Conservation (phyloP, 345 rosid species). For the Crucihimalaya himalaica region DNA sequence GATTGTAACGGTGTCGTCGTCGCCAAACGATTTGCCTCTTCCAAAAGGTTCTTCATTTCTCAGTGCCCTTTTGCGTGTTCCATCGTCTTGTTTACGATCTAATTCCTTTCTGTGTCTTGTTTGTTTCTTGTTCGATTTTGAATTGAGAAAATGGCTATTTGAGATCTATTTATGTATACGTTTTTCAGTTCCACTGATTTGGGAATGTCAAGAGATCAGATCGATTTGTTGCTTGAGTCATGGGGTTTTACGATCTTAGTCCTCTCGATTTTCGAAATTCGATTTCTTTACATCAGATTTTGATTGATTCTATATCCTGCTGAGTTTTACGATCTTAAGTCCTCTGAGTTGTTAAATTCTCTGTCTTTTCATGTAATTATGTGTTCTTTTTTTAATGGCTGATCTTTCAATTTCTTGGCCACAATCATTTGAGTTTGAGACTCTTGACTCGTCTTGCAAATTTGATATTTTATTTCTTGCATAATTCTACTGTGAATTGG, state of each 20-base stretch:
- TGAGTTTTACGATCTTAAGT: constrained; percentile 20
- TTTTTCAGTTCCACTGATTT: not conserved
- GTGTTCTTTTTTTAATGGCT: not conserved
- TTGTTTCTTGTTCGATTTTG: constrained; percentile 9
- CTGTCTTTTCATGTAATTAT: too few species aligned
- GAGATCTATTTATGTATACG: constrained; percentile 23
- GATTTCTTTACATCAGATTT: not conserved
- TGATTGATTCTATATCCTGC: not conserved
- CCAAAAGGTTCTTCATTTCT: constrained; percentile 32
- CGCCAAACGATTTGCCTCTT: constrained; percentile 29
- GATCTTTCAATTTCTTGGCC: constrained; percentile 18
- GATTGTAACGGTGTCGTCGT: constrained; percentile 41
- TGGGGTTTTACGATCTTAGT: constrained; percentile 28
- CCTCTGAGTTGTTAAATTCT: too few species aligned
- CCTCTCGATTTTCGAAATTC: constrained; percentile 3
- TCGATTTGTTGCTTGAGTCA: not conserved
- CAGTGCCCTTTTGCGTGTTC: constrained; percentile 5
- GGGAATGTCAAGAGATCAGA: constrained; percentile 18
- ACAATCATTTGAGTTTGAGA: not conserved
- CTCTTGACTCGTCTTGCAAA: constrained; percentile 2
- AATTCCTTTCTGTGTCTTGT: not conserved
- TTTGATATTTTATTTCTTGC: not conserved
- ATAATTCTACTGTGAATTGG: not conserved
- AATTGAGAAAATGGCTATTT: constrained; percentile 20
- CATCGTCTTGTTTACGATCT: not conserved